Evolutionary conservation across 768 basidiomycete genomes (phyloP).

Genomic region (Daedaleopsis nitida): DNA sequence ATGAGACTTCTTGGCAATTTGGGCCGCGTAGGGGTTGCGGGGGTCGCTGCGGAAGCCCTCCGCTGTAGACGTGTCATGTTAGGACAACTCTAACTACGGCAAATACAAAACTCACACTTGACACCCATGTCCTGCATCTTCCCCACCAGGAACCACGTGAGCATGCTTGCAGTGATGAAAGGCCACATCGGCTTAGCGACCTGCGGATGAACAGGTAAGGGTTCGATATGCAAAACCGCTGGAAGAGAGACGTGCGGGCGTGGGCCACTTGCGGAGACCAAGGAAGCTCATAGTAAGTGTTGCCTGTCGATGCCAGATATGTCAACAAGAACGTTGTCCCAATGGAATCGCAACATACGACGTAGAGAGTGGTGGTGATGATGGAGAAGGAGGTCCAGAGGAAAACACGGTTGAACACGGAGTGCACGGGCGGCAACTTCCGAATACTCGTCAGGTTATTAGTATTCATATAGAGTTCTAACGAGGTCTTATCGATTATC

Average conservation of each 20-base stretch:
- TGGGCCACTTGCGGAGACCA: slow-evolving; percentile 81
- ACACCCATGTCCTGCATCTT: slow-evolving; percentile 71
- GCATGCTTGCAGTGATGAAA: slow-evolving; percentile 65
- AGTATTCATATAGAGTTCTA: no score
- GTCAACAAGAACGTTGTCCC: not conserved
- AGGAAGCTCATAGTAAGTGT: slow-evolving; percentile 62
- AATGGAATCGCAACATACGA: not conserved
- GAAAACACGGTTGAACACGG: not conserved
- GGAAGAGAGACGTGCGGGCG: slow-evolving; percentile 55
- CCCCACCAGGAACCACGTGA: slow-evolving; percentile 68
- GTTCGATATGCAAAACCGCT: not conserved
- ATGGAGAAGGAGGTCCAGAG: not conserved
- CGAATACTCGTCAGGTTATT: no score
- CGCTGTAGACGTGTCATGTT: slow-evolving; percentile 42
- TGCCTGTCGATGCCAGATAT: not conserved
- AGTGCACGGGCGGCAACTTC: no score
- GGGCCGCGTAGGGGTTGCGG: slow-evolving; percentile 80
- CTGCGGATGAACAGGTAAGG: slow-evolving; percentile 38
- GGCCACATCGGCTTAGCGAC: slow-evolving; percentile 77
- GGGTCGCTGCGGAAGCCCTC: slow-evolving; percentile 72
- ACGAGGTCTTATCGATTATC: no score
- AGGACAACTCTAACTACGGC: not conserved
- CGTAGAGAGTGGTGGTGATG: not conserved
- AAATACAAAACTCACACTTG: slow-evolving; percentile 57
- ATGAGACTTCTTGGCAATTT: slow-evolving; percentile 62